Conservation (phyloP, 1,139 yeast genomes). For the Kazachstania sp. region DNA sequence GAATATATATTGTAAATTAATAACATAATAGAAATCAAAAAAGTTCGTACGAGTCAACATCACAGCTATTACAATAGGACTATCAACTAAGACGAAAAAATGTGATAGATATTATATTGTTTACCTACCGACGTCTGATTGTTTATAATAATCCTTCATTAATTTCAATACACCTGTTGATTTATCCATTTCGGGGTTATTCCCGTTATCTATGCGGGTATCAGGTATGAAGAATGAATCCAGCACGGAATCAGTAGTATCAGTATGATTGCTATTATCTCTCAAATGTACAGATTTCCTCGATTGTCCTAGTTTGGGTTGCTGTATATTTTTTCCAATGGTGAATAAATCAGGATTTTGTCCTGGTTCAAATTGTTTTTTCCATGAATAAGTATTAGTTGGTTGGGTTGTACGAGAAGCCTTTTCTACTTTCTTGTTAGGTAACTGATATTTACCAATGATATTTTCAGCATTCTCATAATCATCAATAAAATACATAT, state of each 20-base stretch:
- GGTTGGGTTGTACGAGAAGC: neutral
- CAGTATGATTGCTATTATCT: neutral
- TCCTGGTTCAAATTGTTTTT: slow-evolving; percentile 29
- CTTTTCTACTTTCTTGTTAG: slow-evolving; percentile 12
- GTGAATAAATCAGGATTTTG: slow-evolving; percentile 23
- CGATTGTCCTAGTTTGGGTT: neutral
- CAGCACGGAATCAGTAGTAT: slow-evolving; percentile 4
- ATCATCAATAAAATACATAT: slow-evolving; percentile 76
- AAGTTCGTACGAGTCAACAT: too few species aligned
- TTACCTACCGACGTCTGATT: slow-evolving; percentile 36
- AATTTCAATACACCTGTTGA: slow-evolving; percentile 58
- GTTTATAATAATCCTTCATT: slow-evolving; percentile 73
- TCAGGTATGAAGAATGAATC: slow-evolving; percentile 3
- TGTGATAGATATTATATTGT: too few species aligned
- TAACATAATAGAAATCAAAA: too few species aligned
- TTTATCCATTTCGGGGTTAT: slow-evolving; percentile 1
- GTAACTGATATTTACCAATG: slow-evolving; percentile 31
- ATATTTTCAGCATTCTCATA: slow-evolving; percentile 45
- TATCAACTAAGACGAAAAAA: too few species aligned
- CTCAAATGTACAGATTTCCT: neutral
- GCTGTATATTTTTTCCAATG: slow-evolving; percentile 8
- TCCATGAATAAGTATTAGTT: slow-evolving; percentile 28
- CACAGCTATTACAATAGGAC: too few species aligned
- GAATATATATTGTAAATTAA: too few species aligned
- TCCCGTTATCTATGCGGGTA: neutral